Conservation (phyloP, 2,329 filamentous ascomycete species). For the Alternaria sp. region DNA sequence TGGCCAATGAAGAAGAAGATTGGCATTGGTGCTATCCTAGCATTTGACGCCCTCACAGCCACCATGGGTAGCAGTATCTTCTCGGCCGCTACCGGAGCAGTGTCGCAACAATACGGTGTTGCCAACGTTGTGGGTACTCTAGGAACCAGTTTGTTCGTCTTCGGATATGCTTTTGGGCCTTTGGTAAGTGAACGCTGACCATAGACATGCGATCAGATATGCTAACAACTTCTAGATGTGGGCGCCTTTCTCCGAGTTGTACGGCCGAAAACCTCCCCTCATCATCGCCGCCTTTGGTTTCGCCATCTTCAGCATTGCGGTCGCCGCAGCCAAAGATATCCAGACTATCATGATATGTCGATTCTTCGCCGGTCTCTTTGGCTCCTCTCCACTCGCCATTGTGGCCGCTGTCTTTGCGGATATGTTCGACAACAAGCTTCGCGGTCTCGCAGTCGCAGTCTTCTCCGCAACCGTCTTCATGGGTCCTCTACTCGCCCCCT, state of each 20-base stretch:
- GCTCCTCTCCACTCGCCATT: constrained; percentile 59
- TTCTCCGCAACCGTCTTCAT: constrained; percentile 59
- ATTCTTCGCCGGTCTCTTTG: constrained; percentile 62
- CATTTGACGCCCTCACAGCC: constrained; percentile 73
- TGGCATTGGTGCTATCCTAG: constrained; percentile 69
- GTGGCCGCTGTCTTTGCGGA: constrained; percentile 64
- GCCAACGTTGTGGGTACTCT: constrained; percentile 40
- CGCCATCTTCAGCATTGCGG: constrained; percentile 57
- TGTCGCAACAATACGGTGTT: constrained; percentile 41
- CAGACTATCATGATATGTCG: constrained; percentile 61
- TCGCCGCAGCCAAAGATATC: constrained; percentile 59
- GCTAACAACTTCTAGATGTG: constrained; percentile 33
- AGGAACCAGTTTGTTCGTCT: constrained; percentile 44
- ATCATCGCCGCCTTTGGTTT: constrained; percentile 59
- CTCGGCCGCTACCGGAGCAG: constrained; percentile 41
- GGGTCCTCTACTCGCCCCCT: constrained; percentile 60
- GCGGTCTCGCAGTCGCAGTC: constrained; percentile 54
- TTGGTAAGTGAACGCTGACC: constrained; percentile 23
- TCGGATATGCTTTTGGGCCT: constrained; percentile 49
- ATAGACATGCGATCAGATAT: not conserved
- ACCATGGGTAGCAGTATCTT: constrained; percentile 67
- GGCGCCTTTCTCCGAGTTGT: constrained; percentile 61
- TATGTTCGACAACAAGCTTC: constrained; percentile 59
- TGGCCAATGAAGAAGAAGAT: constrained; percentile 84
- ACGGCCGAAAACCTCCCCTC: constrained; percentile 58